A percentile compares a stretch with the other conserved stretches of the same genome.
These are phyloP conservation scores for Microascus cirrosus DNA, from an alignment of 2,329 filamentous ascomycete species.

Conservation along the genomic window DNA sequence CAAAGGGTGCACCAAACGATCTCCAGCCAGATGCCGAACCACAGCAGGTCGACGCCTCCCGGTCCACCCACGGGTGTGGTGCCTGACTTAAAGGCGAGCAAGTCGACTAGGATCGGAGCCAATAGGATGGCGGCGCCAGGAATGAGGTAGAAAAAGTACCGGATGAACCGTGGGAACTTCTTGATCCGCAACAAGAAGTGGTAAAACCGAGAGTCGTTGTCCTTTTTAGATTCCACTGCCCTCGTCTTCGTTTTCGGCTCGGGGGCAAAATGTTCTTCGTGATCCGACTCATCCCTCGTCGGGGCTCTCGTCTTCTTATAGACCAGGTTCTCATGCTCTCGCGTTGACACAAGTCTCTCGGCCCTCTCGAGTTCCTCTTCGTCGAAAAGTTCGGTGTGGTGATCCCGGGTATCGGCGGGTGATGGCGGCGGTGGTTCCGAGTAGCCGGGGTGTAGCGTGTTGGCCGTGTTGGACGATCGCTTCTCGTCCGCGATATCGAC, in stretches of 20 bases:
- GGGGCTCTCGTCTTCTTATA: not conserved
- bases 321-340: constrained; percentile 17
- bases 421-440: not conserved
- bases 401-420: not conserved
- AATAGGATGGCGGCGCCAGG: constrained; percentile 32
- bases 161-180: constrained; percentile 37
- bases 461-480: constrained; percentile 7
- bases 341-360: constrained; percentile 31
- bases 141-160: constrained; percentile 36
- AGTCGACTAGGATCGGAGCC: constrained; percentile 33
- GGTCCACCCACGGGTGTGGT: constrained; percentile 44
- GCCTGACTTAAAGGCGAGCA: constrained; percentile 23
- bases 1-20: constrained; percentile 88
- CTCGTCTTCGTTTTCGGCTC: constrained; percentile 7
- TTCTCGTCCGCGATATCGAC: constrained; percentile 9
- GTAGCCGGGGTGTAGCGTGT: constrained; percentile 4
- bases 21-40: constrained; percentile 94
- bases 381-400: constrained; percentile 26
- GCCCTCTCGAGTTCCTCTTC: constrained; percentile 36
- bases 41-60: constrained; percentile 68
- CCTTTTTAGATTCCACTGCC: not conserved
- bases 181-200: constrained; percentile 31
- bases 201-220: constrained; percentile 12
- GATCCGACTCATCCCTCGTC: not conserved
- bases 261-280: constrained; percentile 1